Evolutionary conservation across 192 early-diverging fungal genomes (phyloP).

Genomic region (Entomortierella beljakovae): DNA sequence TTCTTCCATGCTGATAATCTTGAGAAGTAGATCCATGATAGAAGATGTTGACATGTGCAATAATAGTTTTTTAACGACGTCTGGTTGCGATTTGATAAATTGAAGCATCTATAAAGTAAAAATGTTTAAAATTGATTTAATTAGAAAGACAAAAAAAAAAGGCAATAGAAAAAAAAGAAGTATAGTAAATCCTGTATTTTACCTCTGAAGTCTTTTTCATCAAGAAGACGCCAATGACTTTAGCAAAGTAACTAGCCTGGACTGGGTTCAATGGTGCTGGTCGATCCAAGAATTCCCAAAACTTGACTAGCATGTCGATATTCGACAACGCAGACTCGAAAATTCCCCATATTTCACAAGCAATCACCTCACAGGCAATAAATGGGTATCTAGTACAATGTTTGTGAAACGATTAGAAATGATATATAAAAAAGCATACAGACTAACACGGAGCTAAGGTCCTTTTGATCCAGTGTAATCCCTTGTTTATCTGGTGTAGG

Average conservation of each 20-base stretch:
- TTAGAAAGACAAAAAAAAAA: constrained; percentile 86
- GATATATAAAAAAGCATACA: not conserved
- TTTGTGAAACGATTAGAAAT: not conserved
- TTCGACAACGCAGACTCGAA: constrained; percentile 81
- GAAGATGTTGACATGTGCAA: constrained; percentile 88
- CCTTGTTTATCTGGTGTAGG: no score
- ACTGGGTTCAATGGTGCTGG: constrained; percentile 79
- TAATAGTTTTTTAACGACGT: constrained; percentile 82
- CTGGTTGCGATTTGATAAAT: constrained; percentile 83
- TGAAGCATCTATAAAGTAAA: constrained; percentile 74
- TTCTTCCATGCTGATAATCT: constrained; percentile 95
- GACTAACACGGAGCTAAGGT: no score
- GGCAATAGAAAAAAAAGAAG: no score
- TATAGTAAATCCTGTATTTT: no score
- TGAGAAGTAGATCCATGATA: constrained; percentile 92
- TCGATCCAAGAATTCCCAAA: constrained; percentile 89
- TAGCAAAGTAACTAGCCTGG: constrained; percentile 92
- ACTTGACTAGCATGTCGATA: constrained; percentile 77
- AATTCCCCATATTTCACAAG: constrained; percentile 81
- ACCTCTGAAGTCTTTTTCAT: constrained; percentile 91
- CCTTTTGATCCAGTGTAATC: not conserved
- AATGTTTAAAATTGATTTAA: constrained; percentile 90
- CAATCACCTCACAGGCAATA: constrained; percentile 83
- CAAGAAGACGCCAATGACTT: constrained; percentile 89
- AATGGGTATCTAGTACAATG: constrained; percentile 78